Conservation (phyloP, 1,139 yeast genomes). For the Saccharomyces hybrid region DNA sequence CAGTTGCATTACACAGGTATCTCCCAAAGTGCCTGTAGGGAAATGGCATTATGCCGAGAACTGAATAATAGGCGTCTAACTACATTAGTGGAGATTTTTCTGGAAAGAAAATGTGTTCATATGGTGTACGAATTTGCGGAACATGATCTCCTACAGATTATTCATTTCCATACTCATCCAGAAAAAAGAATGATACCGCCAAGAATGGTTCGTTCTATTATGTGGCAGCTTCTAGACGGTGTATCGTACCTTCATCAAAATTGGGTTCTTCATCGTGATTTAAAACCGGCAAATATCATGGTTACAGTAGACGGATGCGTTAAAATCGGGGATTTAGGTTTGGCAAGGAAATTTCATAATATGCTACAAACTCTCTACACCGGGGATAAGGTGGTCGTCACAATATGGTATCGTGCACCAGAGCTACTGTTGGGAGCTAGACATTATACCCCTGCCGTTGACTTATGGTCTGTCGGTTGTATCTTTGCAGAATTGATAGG, state of each 20-base stretch:
- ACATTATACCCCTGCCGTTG: constrained; percentile 92
- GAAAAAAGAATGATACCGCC: constrained; percentile 73
- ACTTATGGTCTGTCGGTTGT: constrained; percentile 96
- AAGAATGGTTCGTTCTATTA: constrained; percentile 66
- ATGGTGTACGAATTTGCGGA: constrained; percentile 96
- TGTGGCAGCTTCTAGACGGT: constrained; percentile 90
- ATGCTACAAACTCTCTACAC: constrained; percentile 83
- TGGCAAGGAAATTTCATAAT: constrained; percentile 83
- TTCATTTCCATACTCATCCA: constrained; percentile 89
- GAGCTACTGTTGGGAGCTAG: constrained; percentile 84
- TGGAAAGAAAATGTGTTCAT: constrained; percentile 84
- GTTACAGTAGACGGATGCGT: constrained; percentile 82
- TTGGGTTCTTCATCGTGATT: constrained; percentile 92
- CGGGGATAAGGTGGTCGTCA: constrained; percentile 95
- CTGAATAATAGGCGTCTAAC: constrained; percentile 73
- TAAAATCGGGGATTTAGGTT: constrained; percentile 91
- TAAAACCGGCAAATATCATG: constrained; percentile 97
- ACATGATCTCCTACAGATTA: constrained; percentile 86
- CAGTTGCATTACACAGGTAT: constrained; percentile 86
- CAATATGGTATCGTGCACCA: constrained; percentile 97
- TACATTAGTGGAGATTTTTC: constrained; percentile 70
- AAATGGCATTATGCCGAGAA: constrained; percentile 91
- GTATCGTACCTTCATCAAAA: constrained; percentile 86
- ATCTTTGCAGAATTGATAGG: constrained; percentile 87
- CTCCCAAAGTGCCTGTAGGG: constrained; percentile 92